These are phyloP conservation scores for Platanus orientalis DNA, from an alignment of 164 flowering plant genomes.

Conservation along the genomic window DNA sequence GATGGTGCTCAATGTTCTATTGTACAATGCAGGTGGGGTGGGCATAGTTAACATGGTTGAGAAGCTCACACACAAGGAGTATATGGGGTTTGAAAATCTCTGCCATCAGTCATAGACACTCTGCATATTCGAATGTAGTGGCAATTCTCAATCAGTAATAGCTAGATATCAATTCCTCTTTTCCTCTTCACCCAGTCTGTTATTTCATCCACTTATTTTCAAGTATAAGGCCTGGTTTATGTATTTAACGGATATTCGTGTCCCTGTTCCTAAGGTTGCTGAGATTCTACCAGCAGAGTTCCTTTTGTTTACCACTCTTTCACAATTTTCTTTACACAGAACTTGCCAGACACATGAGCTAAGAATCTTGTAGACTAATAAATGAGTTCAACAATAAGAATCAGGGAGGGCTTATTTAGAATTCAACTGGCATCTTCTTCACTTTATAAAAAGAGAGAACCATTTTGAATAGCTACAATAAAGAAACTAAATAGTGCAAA, in stretches of 20 bases:
- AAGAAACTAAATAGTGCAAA: too few relatives aligned
- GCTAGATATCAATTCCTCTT: background rate
- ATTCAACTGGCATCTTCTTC: too few relatives aligned
- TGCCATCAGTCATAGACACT: conserved; percentile 25
- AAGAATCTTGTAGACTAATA: too few relatives aligned
- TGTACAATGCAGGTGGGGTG: conserved; percentile 52
- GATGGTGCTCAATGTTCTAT: background rate
- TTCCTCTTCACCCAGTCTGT: background rate
- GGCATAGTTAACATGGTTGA: conserved; percentile 51
- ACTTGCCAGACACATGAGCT: background rate
- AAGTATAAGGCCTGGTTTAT: conserved; percentile 1
- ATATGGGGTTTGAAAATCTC: conserved; percentile 68
- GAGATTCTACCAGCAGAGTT: background rate
- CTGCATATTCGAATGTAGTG: background rate
- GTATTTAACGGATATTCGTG: background rate
- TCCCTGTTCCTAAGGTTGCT: background rate
- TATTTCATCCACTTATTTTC: conserved; percentile 1
- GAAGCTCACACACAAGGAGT: conserved; percentile 48
- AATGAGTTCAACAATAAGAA: too few relatives aligned
- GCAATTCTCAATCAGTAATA: background rate
- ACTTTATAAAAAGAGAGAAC: too few relatives aligned
- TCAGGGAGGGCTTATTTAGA: too few relatives aligned
- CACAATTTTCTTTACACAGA: background rate
- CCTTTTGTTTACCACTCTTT: background rate
- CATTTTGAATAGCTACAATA: too few relatives aligned